These are phyloP conservation scores for Leishmania tropica DNA, from an alignment of 208 protist species.

Conservation along the genomic window DNA sequence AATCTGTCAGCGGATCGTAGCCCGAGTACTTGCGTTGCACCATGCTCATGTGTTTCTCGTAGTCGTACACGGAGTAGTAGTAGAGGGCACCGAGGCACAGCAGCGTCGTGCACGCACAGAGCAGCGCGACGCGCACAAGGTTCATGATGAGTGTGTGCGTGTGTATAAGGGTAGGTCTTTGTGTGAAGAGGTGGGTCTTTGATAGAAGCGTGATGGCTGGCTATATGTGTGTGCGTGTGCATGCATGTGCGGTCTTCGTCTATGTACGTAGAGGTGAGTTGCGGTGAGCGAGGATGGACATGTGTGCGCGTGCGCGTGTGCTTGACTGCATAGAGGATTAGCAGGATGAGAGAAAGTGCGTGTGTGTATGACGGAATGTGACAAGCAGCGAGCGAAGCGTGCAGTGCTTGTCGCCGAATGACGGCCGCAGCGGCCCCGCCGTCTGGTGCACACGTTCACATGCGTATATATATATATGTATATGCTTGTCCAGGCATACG, in stretches of 20 bases:
- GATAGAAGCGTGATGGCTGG: not conserved
- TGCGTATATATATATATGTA: not conserved
- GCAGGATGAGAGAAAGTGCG: not conserved
- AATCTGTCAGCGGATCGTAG: constrained; percentile 48
- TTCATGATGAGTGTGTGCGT: constrained; percentile 3
- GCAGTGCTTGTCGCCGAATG: not conserved
- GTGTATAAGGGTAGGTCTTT: not conserved
- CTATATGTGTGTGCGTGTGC: not conserved
- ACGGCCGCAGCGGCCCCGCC: not conserved
- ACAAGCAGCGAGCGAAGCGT: not conserved
- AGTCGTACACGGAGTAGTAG: constrained; percentile 25
- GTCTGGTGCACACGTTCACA: not conserved
- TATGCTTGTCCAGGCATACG: not conserved
- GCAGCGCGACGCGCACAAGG: constrained; percentile 4
- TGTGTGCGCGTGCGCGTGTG: not conserved
- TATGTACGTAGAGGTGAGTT: not conserved
- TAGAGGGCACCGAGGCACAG: constrained; percentile 20
- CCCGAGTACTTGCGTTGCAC: constrained; percentile 2
- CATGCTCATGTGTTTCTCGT: constrained; percentile 9
- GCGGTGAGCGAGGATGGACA: not conserved
- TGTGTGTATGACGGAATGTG: not conserved
- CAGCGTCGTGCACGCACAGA: constrained; percentile 14
- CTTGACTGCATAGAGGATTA: not conserved
- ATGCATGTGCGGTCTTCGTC: not conserved
- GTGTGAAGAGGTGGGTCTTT: not conserved